Conservation (phyloP, 2,329 filamentous ascomycete genomes). For the Didymella arachidicola region DNA sequence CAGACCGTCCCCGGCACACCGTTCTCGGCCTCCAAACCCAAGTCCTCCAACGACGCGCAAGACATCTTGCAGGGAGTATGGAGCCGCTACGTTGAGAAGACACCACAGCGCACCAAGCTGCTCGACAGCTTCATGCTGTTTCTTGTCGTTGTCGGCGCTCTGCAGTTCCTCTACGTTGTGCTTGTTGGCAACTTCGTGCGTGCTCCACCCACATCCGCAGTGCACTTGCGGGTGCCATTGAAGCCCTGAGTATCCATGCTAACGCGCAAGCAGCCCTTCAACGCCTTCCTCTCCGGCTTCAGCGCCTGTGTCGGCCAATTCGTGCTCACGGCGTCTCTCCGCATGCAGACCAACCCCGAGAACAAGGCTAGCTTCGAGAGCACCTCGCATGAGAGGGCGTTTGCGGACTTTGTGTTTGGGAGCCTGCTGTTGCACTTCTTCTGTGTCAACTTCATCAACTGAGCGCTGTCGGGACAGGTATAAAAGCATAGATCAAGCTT, state of each 20-base stretch:
- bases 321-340: conserved; percentile 86
- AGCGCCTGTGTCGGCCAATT: conserved; percentile 95
- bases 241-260: neutral
- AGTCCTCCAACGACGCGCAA: conserved; percentile 49
- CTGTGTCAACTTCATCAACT: conserved; percentile 99
- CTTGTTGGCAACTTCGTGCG: conserved; percentile 93
- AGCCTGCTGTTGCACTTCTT: conserved; percentile 98
- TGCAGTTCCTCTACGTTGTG: conserved; percentile 94
- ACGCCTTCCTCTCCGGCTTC: conserved; percentile 97
- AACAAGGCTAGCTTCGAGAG: conserved; percentile 80
- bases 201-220: conserved; percentile 32
- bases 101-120: conserved; percentile 89
- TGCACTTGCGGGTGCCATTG: neutral
- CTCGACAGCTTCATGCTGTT: conserved; percentile 92
- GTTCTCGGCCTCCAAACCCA: conserved; percentile 35
- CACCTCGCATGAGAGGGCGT: conserved; percentile 86
- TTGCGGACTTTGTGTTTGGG: conserved; percentile 94
- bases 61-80: conserved; percentile 75
- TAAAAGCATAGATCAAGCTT: neutral
- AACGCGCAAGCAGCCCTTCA: conserved; percentile 79
- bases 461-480: conserved; percentile 39
- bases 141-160: conserved; percentile 80
- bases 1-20: conserved; percentile 28
- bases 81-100: conserved; percentile 79
- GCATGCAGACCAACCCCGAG: conserved; percentile 88